Evolutionary conservation across 2,329 filamentous ascomycete species (phyloP).

Genomic region (Zasmidium angulare): DNA sequence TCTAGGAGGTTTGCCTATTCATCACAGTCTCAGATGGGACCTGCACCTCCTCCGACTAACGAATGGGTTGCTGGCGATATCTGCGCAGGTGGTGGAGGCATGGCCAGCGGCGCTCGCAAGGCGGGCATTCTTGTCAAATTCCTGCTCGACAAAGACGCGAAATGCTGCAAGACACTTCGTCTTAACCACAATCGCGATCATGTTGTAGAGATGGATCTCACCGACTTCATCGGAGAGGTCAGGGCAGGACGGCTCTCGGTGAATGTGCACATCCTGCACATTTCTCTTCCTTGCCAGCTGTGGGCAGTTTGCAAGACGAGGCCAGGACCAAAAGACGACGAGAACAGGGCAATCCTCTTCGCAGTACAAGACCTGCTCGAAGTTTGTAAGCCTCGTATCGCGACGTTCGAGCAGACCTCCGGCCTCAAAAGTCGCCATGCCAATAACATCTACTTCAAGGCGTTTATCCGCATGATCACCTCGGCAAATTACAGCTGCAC

Average conservation of each 20-base stretch:
- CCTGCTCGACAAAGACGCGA: constrained; percentile 54
- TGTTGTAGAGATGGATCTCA: constrained; percentile 14
- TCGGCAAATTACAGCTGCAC: too few relatives aligned
- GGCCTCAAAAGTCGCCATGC: too few relatives aligned
- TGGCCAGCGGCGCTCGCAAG: constrained; percentile 61
- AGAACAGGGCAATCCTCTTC: constrained; percentile 61
- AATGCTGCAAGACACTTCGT: constrained; percentile 59
- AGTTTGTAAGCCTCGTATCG: constrained; percentile 62
- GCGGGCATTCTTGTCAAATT: constrained; percentile 61
- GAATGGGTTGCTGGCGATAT: constrained; percentile 71
- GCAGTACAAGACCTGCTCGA: constrained; percentile 51
- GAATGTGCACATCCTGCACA: constrained; percentile 66
- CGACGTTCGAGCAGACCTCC: constrained; percentile 80
- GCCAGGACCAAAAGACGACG: constrained; percentile 59
- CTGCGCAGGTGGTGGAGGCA: constrained; percentile 72
- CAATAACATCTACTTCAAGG: too few relatives aligned
- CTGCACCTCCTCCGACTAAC: too few relatives aligned
- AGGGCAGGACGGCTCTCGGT: too few relatives aligned
- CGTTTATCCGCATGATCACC: too few relatives aligned
- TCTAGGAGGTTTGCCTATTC: too few relatives aligned
- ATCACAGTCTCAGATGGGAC: too few relatives aligned
- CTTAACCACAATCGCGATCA: constrained; percentile 54
- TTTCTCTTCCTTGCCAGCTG: constrained; percentile 75
- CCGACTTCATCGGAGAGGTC: constrained; percentile 52
- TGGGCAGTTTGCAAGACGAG: constrained; percentile 71